Evolutionary conservation across 2,329 filamentous ascomycete species (phyloP), one percentile per base, ranked within the genome.

Genomic region (Aurifilum marmelostoma): DNA sequence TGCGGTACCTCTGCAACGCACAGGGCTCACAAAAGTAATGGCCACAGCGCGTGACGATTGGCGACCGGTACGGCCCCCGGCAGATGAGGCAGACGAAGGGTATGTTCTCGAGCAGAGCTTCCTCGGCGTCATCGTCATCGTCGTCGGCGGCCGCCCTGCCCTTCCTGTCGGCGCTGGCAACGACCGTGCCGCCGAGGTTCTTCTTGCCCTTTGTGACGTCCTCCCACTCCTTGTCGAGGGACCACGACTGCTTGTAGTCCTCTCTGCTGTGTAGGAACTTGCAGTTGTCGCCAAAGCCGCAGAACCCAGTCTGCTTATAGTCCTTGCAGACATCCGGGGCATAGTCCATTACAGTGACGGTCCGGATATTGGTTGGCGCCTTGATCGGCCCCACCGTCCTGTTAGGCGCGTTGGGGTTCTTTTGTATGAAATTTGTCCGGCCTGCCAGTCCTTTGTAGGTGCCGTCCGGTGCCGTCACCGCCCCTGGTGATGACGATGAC

Each of bases 21-120:
- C 96, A 99, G 1, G 87, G 84, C 79, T 97, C 92, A 77, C 96
- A 99, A 77, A 98, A 98, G 79, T 98, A 98, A 79, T 99, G 96
- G 0, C 93, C 92, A 74, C 96, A 99, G 73, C 93, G 91, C 16
- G 96, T 98, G 32, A 95, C 83, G 16, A 98, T 87, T 0, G 96
- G 95, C 68, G 88, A 85, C 75, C 89, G 91, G 80, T 97, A 97
- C 1, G 89, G 80, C 50, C 89, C 87, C 75, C 90, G 89, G 83
- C 94, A 97, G 71, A 97, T 93, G 72, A 97, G 88, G 79, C 94
- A 97, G 1, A 89, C 92, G 77, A 97, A 97, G 0, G 94, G 94
- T 29, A 97, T 97, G 75, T 90, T 91, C 77, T 94, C 90, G 64
- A 97, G 81, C 76, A 95, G 80, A 27, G 88, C 89, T 59, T 91